These are phyloP conservation scores for Pseudotulostoma volvatum DNA, from an alignment of 495 filamentous ascomycete genomes.

Conservation along the genomic window DNA sequence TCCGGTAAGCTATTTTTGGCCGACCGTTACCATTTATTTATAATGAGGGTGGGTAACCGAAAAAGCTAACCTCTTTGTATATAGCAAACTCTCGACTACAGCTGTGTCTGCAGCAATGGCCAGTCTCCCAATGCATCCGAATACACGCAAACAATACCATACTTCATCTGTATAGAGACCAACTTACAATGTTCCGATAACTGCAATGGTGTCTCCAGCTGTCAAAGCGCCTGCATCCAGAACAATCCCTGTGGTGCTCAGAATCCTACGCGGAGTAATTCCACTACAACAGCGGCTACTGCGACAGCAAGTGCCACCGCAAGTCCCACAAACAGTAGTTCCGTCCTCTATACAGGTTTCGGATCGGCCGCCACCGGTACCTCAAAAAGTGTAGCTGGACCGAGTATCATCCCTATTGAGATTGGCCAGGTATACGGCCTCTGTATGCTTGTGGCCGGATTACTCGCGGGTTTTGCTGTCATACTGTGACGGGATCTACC, in stretches of 20 bases:
- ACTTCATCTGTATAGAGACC: slow-evolving; percentile 61
- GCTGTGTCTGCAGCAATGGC: slow-evolving; percentile 62
- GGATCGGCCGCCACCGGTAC: slow-evolving; percentile 24
- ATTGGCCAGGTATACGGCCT: slow-evolving; percentile 44
- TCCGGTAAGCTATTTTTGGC: slow-evolving; percentile 35
- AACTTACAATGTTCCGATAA: slow-evolving; percentile 50
- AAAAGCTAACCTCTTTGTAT: slow-evolving; percentile 6
- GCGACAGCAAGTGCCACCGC: slow-evolving; percentile 23
- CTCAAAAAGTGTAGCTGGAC: slow-evolving; percentile 12
- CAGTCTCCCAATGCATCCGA: slow-evolving; percentile 58
- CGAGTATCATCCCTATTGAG: slow-evolving; percentile 26
- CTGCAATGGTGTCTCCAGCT: slow-evolving; percentile 42
- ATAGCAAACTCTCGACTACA: slow-evolving; percentile 49
- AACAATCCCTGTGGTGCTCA: slow-evolving; percentile 71
- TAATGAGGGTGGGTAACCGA: background rate
- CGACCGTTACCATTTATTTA: background rate
- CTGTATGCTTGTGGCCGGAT: slow-evolving; percentile 34
- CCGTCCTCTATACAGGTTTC: slow-evolving; percentile 33
- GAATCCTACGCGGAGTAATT: slow-evolving; percentile 45
- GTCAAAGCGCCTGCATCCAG: slow-evolving; percentile 45
- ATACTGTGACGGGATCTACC: too few species aligned
- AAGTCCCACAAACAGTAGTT: slow-evolving; percentile 15
- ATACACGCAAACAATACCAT: slow-evolving; percentile 76
- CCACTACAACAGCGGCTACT: slow-evolving; percentile 31
- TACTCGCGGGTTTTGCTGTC: slow-evolving; percentile 48